Conservation (phyloP, 352 stramenopile genomes). For the Phytophthora vignae region DNA sequence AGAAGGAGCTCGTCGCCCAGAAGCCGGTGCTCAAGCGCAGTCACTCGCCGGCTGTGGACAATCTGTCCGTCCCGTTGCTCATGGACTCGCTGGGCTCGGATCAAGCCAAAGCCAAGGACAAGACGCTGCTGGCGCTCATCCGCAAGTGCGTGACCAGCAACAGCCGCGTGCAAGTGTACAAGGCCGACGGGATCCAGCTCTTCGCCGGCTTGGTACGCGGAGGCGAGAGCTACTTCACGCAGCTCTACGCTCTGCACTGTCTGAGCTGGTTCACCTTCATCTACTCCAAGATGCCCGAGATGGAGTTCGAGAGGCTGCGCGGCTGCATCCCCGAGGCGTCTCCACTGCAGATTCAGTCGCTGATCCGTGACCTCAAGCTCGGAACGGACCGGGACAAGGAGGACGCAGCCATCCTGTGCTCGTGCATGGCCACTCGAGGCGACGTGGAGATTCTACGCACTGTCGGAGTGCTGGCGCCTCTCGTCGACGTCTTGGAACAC, state of each 20-base stretch:
- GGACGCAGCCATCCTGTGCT: slow-evolving; percentile 23
- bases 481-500: background rate
- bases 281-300: slow-evolving; percentile 36
- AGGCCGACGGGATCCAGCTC: slow-evolving; percentile 27
- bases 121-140: slow-evolving; percentile 25
- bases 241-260: slow-evolving; percentile 38
- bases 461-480: slow-evolving; percentile 16
- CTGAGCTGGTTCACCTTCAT: slow-evolving; percentile 38
- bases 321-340: slow-evolving; percentile 17
- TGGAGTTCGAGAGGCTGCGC: slow-evolving; percentile 24
- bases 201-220: slow-evolving; percentile 25
- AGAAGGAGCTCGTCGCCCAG: slow-evolving; percentile 17
- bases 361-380: slow-evolving; percentile 17
- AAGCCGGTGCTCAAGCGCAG: slow-evolving; percentile 22
- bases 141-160: slow-evolving; percentile 30
- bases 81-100: slow-evolving; percentile 18
- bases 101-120: slow-evolving; percentile 15
- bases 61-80: slow-evolving; percentile 24
- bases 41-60: slow-evolving; percentile 12
- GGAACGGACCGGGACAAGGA: slow-evolving; percentile 26
- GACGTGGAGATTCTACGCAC: slow-evolving; percentile 23
- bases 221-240: slow-evolving; percentile 21
- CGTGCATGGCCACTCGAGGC: slow-evolving; percentile 25
- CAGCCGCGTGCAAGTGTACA: slow-evolving; percentile 33
- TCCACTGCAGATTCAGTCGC: slow-evolving; percentile 10